Conservation (phyloP, 768 basidiomycete genomes). For the Leccinum truebloodii region DNA sequence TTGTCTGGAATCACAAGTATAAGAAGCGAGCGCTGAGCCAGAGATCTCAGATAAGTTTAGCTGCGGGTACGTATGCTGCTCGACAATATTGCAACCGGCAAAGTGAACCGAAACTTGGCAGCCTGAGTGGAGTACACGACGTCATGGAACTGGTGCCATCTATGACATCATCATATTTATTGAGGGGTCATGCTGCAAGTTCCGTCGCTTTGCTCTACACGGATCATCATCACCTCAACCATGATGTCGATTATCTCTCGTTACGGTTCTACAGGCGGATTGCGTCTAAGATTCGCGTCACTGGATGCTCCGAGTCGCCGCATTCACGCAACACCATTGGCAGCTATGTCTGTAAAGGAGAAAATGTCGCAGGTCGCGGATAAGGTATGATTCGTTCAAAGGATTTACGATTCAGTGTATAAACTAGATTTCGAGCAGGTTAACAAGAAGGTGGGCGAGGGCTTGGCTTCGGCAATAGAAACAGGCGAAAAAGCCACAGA, state of each 20-base stretch:
- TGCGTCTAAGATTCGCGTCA: not conserved
- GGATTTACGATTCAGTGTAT: not conserved
- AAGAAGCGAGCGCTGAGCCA: not conserved
- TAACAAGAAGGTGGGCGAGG: conserved; percentile 41
- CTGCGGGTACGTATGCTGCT: not conserved
- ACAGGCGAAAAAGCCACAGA: conserved; percentile 42
- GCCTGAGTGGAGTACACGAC: not conserved
- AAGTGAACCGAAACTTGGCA: not conserved
- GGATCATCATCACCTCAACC: not conserved
- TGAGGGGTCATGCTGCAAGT: not conserved
- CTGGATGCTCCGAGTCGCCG: conserved; percentile 16
- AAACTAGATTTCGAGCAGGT: conserved; percentile 27
- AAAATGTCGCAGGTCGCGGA: conserved; percentile 40
- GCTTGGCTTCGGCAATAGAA: conserved; percentile 44
- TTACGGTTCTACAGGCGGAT: not conserved
- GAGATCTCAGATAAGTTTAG: not conserved
- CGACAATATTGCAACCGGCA: conserved; percentile 1
- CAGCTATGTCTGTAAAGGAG: conserved; percentile 39
- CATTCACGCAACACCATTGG: conserved; percentile 34
- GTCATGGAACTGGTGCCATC: not conserved
- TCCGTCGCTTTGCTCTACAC: not conserved
- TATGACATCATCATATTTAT: conserved; percentile 13
- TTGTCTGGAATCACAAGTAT: not conserved
- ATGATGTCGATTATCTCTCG: conserved; percentile 4
- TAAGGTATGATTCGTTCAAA: conserved; percentile 29